Conservation (phyloP, 2,329 filamentous ascomycete genomes). For the Fusarium pininemorale region DNA sequence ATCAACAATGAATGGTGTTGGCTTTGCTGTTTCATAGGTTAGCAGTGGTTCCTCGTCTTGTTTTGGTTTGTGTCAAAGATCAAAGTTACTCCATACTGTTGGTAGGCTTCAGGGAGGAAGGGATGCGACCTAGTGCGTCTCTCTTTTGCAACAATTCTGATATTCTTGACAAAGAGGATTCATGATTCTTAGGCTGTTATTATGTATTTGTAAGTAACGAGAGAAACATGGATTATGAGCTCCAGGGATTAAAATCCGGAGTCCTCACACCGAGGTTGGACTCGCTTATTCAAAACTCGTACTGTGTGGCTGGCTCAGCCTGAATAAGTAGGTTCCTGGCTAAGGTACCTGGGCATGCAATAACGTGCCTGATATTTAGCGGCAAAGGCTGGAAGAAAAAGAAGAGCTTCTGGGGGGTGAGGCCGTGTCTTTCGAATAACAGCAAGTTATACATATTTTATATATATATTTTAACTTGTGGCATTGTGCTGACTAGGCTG, state of each 20-base stretch:
- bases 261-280: conserved; percentile 5
- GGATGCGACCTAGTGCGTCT: conserved; percentile 1
- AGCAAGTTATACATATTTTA: background rate
- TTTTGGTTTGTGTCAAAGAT: background rate
- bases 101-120: background rate
- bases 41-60: conserved; percentile 18
- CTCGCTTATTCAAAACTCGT: conserved; percentile 1
- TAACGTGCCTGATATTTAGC: conserved; percentile 22
- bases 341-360: background rate
- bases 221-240: conserved; percentile 11
- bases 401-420: conserved; percentile 16
- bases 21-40: conserved; percentile 34
- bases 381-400: background rate
- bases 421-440: background rate
- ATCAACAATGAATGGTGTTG: conserved; percentile 13
- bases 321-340: background rate
- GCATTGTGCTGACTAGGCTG: background rate
- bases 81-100: background rate
- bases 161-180: conserved; percentile 1
- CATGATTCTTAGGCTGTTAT: background rate
- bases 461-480: background rate
- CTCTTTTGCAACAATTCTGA: background rate
- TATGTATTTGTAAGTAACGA: background rate
- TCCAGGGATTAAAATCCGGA: background rate
- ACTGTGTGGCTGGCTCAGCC: conserved; percentile 30